A percentile compares a stretch with the other conserved stretches of the same genome.
Conservation (phyloP, 768 basidiomycete genomes). For the Lentinula sp. region DNA sequence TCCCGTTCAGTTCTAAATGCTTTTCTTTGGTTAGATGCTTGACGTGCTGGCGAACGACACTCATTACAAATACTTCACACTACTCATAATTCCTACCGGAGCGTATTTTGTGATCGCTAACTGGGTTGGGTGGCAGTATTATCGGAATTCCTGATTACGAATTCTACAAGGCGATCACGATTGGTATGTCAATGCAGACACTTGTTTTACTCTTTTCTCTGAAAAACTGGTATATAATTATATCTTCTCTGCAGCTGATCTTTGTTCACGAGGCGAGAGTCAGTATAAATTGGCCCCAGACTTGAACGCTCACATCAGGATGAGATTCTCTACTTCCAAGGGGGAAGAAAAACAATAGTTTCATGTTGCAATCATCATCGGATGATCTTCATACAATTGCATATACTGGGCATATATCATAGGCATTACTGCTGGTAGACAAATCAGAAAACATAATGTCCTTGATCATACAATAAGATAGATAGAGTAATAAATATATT, state of each 20-base stretch:
- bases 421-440: not conserved
- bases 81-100: constrained; percentile 75
- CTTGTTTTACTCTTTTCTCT: too few species aligned
- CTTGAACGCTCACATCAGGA: too few species aligned
- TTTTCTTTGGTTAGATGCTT: constrained; percentile 39
- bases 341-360: too few species aligned
- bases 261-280: too few species aligned
- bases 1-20: not conserved
- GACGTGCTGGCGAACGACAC: constrained; percentile 62
- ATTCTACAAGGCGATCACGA: too few species aligned
- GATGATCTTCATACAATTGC: too few species aligned
- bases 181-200: too few species aligned
- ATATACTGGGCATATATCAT: not conserved
- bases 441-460: not conserved
- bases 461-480: not conserved
- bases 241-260: too few species aligned
- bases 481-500: not conserved
- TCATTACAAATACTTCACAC: constrained; percentile 86
- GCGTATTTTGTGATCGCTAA: constrained; percentile 94
- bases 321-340: too few species aligned
- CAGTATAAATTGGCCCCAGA: too few species aligned
- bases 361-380: too few species aligned
- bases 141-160: constrained; percentile 67
- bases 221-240: too few species aligned
- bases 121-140: constrained; percentile 99